Base-by-base conservation (phyloP, 306 rosid species). In the Dryas alaskensis region DNA sequence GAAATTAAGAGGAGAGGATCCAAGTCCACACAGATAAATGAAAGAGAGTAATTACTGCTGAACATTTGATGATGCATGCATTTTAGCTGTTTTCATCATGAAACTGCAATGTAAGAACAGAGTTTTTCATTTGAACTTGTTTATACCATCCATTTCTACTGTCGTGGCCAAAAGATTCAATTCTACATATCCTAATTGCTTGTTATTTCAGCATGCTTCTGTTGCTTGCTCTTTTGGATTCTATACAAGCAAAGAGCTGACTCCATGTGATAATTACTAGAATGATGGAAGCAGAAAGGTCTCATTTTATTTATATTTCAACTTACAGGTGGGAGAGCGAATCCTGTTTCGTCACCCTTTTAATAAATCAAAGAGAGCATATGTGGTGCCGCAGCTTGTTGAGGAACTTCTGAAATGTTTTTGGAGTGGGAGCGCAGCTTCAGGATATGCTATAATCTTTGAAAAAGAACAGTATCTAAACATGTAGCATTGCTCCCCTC, bases 351-450 rank as follows among this genome's bases (percentile, higher is more conserved):
- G 99, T 72, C 99, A 95, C 83, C 99, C 99, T 47, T 95, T 95
- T 62, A 92, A 88, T 74, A 98, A 95, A 84, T 95, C 99, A 57
- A 95, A 95, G 80, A 88, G 99, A 86, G 99, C 99, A 47, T 95
- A 88, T 49, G 99, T 95, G 73, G 98, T 95, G 86, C 99, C 99
- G 22, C 98, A 92, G 83, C 85, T 60, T 40, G 93, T 92, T 70
- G 98, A 92, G 84, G 98, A 92, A 87, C 99, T 95, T 64, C 81
- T 92, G 69, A 88, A 83, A 83, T 95, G 99, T 76, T 95, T 87
- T 78, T 92, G 98, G 98, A 84, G 87, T 13, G 99, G 96, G 45
- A 84, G 39, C 51, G 79, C 96, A 84, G 96, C 65, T 52, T 14
- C 60, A 0, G 31, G 72, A 67, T 42, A 60, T 72, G 47, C 61